These are phyloP conservation scores for Carnegiea gigantea DNA, from an alignment of 179 eudicot species.

Conservation along the genomic window DNA sequence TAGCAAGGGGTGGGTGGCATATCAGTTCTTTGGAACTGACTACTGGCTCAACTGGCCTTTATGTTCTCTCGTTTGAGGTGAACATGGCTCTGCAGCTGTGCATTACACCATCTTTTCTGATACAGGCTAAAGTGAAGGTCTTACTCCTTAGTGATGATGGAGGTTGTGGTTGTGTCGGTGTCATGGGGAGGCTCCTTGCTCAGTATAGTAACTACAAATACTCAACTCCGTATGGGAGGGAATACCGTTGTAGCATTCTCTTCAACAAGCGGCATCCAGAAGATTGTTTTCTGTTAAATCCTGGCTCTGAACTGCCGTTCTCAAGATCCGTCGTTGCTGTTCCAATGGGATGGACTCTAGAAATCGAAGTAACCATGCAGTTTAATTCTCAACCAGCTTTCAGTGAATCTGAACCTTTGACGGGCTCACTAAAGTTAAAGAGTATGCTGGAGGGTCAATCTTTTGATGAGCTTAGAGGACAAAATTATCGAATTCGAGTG, in stretches of 20 bases:
- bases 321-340: conserved; percentile 6
- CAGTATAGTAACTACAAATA: background rate
- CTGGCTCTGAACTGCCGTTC: background rate
- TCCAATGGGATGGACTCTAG: background rate
- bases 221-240: conserved; percentile 3
- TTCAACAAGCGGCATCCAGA: background rate
- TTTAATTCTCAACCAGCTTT: background rate
- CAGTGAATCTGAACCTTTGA: too few relatives aligned
- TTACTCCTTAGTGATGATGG: background rate
- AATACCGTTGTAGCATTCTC: conserved; percentile 12
- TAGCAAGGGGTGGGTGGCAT: background rate
- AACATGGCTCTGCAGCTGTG: conserved; percentile 20
- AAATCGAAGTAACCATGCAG: conserved; percentile 9
- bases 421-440: background rate
- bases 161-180: background rate
- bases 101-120: conserved; percentile 4
- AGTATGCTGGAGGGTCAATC: background rate
- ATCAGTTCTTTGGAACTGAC: background rate
- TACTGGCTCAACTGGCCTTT: background rate
- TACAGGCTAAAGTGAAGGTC: conserved; percentile 5
- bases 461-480: background rate
- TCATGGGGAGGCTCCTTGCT: background rate
- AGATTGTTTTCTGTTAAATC: background rate
- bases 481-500: too few relatives aligned
- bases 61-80: conserved; percentile 19